Percentiles rank a stretch among this genome's conserved stretches.
These are phyloP conservation scores for Populus ilicifolia DNA, from an alignment of 345 rosid genomes.

Conservation along the genomic window DNA sequence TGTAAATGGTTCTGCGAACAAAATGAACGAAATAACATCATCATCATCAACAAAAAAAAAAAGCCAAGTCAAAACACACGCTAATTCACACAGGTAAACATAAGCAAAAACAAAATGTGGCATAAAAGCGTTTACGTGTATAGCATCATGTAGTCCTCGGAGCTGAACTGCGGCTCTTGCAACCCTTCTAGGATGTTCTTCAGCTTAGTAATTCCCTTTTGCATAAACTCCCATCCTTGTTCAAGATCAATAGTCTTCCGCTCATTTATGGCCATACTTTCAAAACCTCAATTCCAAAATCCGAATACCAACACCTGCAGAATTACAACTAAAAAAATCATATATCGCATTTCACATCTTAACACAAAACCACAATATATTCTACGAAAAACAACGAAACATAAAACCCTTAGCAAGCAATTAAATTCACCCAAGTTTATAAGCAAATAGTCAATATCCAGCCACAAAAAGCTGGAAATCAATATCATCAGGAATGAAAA, in stretches of 20 bases:
- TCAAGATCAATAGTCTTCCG: slow-evolving; percentile 72
- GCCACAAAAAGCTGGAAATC: not conserved
- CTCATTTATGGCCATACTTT: slow-evolving; percentile 49
- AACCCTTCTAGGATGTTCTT: slow-evolving; percentile 62
- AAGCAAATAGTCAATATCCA: not conserved
- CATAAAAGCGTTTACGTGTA: slow-evolving; percentile 25
- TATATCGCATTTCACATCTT: not conserved
- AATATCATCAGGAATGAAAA: not conserved
- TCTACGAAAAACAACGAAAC: not conserved
- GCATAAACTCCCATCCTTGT: slow-evolving; percentile 90
- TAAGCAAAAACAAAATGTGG: not conserved
- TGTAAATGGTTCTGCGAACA: slow-evolving; percentile 28
- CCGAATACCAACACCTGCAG: slow-evolving; percentile 3
- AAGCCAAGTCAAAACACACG: not conserved
- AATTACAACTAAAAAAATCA: not conserved
- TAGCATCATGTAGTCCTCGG: slow-evolving; percentile 41
- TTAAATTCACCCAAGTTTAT: not conserved
- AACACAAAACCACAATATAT: not conserved
- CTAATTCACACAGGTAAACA: not conserved
- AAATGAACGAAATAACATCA: not conserved
- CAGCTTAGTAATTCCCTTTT: slow-evolving; percentile 73
- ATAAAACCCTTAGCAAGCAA: not conserved
- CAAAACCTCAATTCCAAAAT: slow-evolving; percentile 6
- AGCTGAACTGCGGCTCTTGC: slow-evolving; percentile 31
- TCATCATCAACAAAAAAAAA: not conserved